Evolutionary conservation across 148 eudicot genomes (phyloP), one percentile per base, ranked within the genome.

Genomic region (Rhododendron molle): DNA sequence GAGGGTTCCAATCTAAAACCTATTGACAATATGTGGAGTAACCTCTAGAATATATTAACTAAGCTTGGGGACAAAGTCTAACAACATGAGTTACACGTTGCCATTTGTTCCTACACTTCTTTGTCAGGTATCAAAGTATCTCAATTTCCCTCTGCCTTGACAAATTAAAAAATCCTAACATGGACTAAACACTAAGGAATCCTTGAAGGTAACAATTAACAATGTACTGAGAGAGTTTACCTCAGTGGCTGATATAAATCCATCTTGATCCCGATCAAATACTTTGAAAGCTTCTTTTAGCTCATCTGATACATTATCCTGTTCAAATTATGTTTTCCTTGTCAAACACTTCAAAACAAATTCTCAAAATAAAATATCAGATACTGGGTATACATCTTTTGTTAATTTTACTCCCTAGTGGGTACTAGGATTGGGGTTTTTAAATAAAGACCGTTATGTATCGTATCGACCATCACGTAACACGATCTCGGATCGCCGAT

Each of bases 221-320:
- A 20, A 76, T 40, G 44, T 23, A 23, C 3, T 23, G 21, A 38
- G 36, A 36, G 21, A 28, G 20, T 36, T 84, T 32, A 91, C 93
- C 92, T 91, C 92, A 58, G 77, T 56, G 43, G 92, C 89, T 20
- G 93, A 91, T 74, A 91, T 91, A 74, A 85, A 91, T 80, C 93
- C 93, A 87, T 91, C 93, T 87, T 91, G 93, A 85, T 91, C 89
- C 32, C 93, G 74, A 47, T 91, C 93, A 77, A 91, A 91, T 16
- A 91, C 93, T 85, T 89, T 90, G 91, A 91, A 91, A 32, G 93
- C 93, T 87, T 91, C 93, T 78, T 87, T 88, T 1, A 91, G 82
- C 85, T 91, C 92, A 34, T 90, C 92, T 11, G 87, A 82, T 38
- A 80, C 89, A 60, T 87, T 86, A 14, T 90, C 93, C 92, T 90